Conservation (phyloP, 768 basidiomycete species). For the Cyclocybe cylindracea region DNA sequence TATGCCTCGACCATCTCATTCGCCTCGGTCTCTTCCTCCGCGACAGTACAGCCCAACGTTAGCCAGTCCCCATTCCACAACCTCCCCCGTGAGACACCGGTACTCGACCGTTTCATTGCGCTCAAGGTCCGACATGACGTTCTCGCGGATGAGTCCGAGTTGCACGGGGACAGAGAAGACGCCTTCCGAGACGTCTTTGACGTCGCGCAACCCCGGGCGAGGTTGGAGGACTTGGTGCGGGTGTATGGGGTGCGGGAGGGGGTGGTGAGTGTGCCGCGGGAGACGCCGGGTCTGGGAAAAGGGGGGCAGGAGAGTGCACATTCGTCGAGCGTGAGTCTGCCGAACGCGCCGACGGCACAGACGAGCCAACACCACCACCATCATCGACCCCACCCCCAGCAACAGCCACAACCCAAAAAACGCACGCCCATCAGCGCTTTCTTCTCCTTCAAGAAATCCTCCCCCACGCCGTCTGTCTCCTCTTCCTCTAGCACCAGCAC, state of each 20-base stretch:
- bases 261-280: conserved; percentile 31
- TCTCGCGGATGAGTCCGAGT: conserved; percentile 69
- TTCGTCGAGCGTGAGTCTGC: neutral
- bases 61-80: conserved; percentile 38
- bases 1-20: conserved; percentile 15
- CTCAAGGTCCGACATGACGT: conserved; percentile 82
- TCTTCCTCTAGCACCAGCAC: conserved; percentile 5
- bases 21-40: conserved; percentile 19
- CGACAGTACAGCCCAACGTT: conserved; percentile 18
- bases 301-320: neutral
- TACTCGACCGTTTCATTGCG: conserved; percentile 78
- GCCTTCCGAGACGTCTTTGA: conserved; percentile 81
- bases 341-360: no score
- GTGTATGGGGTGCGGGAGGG: conserved; percentile 41
- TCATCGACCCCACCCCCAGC: conserved; percentile 2
- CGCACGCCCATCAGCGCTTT: neutral
- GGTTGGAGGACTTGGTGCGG: conserved; percentile 75
- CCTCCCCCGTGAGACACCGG: conserved; percentile 70
- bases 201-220: conserved; percentile 68
- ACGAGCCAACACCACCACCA: neutral
- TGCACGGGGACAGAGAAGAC: conserved; percentile 77
- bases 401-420: conserved; percentile 1
- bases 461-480: conserved; percentile 6
- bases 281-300: neutral
- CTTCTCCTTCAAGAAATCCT: conserved; percentile 5